Evolutionary conservation across 306 rosid species (phyloP).

Genomic region (Corylus americana): DNA sequence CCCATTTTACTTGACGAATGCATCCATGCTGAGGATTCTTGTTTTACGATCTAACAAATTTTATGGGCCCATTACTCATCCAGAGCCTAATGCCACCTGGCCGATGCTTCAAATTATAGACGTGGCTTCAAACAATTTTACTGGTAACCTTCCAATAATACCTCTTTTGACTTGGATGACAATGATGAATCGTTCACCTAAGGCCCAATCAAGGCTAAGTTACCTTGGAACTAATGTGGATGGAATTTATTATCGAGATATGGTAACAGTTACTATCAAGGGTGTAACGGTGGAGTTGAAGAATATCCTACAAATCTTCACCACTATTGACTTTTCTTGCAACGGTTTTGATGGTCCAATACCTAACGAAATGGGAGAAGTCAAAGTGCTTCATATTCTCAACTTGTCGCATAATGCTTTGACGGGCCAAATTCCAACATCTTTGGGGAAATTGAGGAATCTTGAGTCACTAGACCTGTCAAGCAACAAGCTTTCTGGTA

Average conservation of each 20-base stretch:
- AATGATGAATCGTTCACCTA: conserved; percentile 20
- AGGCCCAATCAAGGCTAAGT: neutral
- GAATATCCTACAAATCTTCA: neutral
- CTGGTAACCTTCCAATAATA: conserved; percentile 19
- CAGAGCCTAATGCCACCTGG: neutral
- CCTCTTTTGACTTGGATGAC: conserved; percentile 41
- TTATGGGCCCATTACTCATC: neutral
- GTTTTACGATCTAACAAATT: conserved; percentile 45
- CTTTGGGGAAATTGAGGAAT: no score
- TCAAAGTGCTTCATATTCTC: no score
- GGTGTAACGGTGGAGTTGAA: conserved; percentile 1
- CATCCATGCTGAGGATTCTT: no score
- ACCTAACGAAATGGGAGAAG: neutral
- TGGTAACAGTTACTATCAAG: conserved; percentile 11
- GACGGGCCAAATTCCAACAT: no score
- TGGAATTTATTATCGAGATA: conserved; percentile 32
- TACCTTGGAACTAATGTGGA: neutral
- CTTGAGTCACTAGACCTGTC: no score
- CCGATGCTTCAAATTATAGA: neutral
- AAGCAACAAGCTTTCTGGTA: no score
- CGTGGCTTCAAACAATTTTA: neutral
- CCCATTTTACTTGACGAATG: no score
- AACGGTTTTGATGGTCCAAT: conserved; percentile 28
- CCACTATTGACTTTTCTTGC: conserved; percentile 18
- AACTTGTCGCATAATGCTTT: no score